A percentile compares a stretch with the other conserved stretches of the same genome.
These are phyloP conservation scores for Zoysia matrella DNA, from an alignment of 202 grass and related monocot species.

Conservation along the genomic window DNA sequence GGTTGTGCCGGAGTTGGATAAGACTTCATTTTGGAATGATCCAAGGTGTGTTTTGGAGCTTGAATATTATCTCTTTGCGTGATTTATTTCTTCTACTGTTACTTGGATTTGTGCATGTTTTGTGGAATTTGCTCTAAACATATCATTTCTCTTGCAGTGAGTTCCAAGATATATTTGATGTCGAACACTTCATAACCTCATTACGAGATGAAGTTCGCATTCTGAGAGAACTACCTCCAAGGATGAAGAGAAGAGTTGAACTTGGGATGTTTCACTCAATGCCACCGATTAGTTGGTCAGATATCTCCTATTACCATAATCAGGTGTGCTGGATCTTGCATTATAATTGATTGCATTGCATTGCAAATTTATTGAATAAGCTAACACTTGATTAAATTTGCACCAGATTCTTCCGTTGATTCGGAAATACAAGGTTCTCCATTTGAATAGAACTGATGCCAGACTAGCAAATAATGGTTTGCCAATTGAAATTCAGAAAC, in stretches of 20 bases:
- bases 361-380: slow-evolving; percentile 11
- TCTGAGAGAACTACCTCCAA: slow-evolving; percentile 78
- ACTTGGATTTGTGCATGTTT: not conserved
- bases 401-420: slow-evolving; percentile 94
- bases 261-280: slow-evolving; percentile 77
- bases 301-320: slow-evolving; percentile 79
- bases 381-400: slow-evolving; percentile 39
- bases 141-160: slow-evolving; percentile 54
- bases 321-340: slow-evolving; percentile 51
- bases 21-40: slow-evolving; percentile 96
- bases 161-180: slow-evolving; percentile 82
- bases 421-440: slow-evolving; percentile 73
- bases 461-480: slow-evolving; percentile 92
- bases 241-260: slow-evolving; percentile 66
- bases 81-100: not conserved
- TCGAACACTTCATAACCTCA: slow-evolving; percentile 47
- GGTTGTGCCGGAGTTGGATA: slow-evolving; percentile 89
- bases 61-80: slow-evolving; percentile 6
- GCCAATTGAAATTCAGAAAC: slow-evolving; percentile 76
- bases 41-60: slow-evolving; percentile 62
- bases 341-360: slow-evolving; percentile 4
- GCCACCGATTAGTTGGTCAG: slow-evolving; percentile 45
- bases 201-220: slow-evolving; percentile 92
- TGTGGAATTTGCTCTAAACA: slow-evolving; percentile 7
- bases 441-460: slow-evolving; percentile 93